Conservation (phyloP, 148 eudicot species). For the Rhododendron mucronatum region DNA sequence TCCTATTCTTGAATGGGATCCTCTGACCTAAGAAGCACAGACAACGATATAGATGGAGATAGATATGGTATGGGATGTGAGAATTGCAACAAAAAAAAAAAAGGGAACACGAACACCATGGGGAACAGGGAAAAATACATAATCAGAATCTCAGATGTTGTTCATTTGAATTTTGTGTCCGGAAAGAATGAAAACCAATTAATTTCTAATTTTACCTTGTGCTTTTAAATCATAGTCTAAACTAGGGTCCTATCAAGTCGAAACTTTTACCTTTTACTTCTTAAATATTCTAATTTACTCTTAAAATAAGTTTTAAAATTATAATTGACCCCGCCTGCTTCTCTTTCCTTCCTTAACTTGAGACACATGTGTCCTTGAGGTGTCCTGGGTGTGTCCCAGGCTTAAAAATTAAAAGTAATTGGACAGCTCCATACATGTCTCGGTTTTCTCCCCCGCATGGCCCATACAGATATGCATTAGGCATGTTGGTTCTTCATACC, state of each 20-base stretch:
- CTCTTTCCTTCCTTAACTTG: too few species aligned
- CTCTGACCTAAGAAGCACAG: background rate
- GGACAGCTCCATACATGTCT: too few species aligned
- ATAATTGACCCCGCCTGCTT: too few species aligned
- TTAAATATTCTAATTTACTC: background rate
- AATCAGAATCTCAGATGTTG: background rate
- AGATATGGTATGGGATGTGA: background rate
- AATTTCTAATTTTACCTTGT: background rate
- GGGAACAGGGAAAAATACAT: background rate
- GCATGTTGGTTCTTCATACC: too few species aligned
- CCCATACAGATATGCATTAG: too few species aligned
- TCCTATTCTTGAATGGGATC: background rate
- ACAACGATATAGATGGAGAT: background rate
- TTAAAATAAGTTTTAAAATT: background rate
- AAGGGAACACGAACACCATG: background rate
- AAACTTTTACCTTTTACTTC: background rate
- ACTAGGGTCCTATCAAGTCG: background rate
- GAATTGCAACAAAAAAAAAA: background rate
- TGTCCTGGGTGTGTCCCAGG: too few species aligned
- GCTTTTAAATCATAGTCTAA: background rate
- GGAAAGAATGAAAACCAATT: background rate
- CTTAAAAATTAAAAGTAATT: too few species aligned
- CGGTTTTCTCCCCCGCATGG: too few species aligned
- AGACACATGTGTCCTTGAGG: too few species aligned
- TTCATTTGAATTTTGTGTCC: background rate